Conservation (phyloP, 441 rosid species). For the Melastoma candidum region DNA sequence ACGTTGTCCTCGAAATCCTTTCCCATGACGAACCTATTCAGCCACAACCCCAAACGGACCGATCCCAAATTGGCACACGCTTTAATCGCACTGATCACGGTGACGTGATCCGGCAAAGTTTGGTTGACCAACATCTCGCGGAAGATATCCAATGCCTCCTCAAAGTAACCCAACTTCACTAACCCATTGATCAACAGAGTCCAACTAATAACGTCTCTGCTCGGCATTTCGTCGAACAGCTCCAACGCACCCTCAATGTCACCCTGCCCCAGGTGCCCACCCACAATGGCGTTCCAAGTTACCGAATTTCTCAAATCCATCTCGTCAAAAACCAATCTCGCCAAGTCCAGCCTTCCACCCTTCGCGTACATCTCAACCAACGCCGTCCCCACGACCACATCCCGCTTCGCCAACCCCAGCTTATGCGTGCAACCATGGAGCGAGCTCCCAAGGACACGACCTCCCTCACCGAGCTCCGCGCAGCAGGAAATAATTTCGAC, state of each 20-base stretch:
- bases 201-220: constrained; percentile 51
- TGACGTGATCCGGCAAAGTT: constrained; percentile 54
- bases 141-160: constrained; percentile 47
- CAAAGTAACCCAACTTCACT: constrained; percentile 43
- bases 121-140: constrained; percentile 53
- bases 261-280: constrained; percentile 51
- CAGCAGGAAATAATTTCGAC: constrained; percentile 46
- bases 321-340: constrained; percentile 23
- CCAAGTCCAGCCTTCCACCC: constrained; percentile 28
- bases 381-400: constrained; percentile 74
- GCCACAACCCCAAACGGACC: constrained; percentile 55
- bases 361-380: constrained; percentile 59
- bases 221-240: constrained; percentile 64
- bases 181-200: constrained; percentile 71
- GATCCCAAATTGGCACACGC: constrained; percentile 58
- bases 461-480: constrained; percentile 25
- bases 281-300: constrained; percentile 73
- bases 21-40: constrained; percentile 38
- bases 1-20: constrained; percentile 42
- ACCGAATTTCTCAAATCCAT: constrained; percentile 34
- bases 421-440: constrained; percentile 58
- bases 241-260: constrained; percentile 27
- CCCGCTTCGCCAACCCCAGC: constrained; percentile 36
- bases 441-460: constrained; percentile 32
- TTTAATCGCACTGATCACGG: constrained; percentile 42